Evolutionary conservation across 2,329 filamentous ascomycete genomes (phyloP).

Genomic region (Fusarium decemcellulare): DNA sequence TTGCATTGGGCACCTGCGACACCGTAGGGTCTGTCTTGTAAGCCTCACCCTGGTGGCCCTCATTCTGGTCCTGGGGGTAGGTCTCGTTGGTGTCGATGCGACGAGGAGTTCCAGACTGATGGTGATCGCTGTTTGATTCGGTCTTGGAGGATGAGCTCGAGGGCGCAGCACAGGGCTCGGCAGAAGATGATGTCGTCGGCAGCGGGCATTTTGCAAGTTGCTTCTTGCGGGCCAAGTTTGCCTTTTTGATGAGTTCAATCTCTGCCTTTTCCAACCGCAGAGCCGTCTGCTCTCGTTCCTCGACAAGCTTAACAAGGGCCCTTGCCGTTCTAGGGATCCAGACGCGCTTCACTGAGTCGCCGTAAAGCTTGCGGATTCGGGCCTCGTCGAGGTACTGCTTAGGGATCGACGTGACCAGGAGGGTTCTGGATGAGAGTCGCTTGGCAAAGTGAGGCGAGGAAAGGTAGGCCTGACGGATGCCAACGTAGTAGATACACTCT

Average conservation of each 20-base stretch:
- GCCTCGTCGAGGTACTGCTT: slow-evolving; percentile 81
- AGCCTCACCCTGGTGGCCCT: slow-evolving; percentile 10
- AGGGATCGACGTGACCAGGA: slow-evolving; percentile 91
- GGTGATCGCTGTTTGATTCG: slow-evolving; percentile 24
- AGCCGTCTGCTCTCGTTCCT: slow-evolving; percentile 84
- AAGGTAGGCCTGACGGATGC: slow-evolving; percentile 92
- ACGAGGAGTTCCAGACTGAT: slow-evolving; percentile 3
- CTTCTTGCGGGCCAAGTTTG: slow-evolving; percentile 81
- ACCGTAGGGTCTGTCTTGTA: slow-evolving; percentile 31
- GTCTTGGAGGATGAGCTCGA: slow-evolving; percentile 32
- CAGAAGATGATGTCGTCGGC: slow-evolving; percentile 18
- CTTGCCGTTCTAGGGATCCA: slow-evolving; percentile 87
- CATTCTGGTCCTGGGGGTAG: not conserved
- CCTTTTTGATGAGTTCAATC: slow-evolving; percentile 84
- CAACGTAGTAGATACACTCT: slow-evolving; percentile 93
- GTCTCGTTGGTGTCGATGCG: slow-evolving; percentile 23
- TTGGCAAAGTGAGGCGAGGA: slow-evolving; percentile 87
- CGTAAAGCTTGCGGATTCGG: slow-evolving; percentile 86
- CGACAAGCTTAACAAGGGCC: slow-evolving; percentile 84
- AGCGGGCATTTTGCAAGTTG: slow-evolving; percentile 23
- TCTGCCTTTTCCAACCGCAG: slow-evolving; percentile 89
- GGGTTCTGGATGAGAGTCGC: slow-evolving; percentile 90
- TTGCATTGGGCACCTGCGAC: slow-evolving; percentile 15
- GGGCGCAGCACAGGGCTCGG: slow-evolving; percentile 21
- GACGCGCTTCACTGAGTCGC: slow-evolving; percentile 83